These are phyloP conservation scores for Piper longum DNA, from an alignment of 164 flowering plant genomes.

Conservation along the genomic window DNA sequence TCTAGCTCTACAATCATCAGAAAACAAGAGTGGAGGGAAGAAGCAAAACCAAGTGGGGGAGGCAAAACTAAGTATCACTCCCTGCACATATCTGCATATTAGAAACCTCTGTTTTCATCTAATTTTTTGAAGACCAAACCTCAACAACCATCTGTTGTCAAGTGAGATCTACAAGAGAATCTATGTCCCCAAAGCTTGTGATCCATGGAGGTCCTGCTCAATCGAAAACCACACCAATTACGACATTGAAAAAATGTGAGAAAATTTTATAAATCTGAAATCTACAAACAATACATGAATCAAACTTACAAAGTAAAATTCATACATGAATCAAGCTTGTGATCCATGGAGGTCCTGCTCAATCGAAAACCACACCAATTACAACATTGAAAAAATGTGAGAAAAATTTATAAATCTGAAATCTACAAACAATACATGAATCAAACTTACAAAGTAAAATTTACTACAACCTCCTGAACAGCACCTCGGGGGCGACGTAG, in stretches of 20 bases:
- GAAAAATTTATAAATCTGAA: neutral
- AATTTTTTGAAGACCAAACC: too few species aligned
- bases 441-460: neutral
- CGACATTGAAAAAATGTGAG: neutral
- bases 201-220: constrained; percentile 71
- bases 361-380: neutral
- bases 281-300: neutral
- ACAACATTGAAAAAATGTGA: neutral
- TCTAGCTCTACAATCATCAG: too few species aligned
- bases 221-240: neutral
- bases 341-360: constrained; percentile 71
- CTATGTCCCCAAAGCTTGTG: constrained; percentile 34
- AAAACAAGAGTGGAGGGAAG: too few species aligned
- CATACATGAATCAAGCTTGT: constrained; percentile 25
- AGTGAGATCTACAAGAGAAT: constrained; percentile 9
- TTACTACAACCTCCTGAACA: constrained; percentile 38
- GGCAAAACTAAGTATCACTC: too few species aligned
- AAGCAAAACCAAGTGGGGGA: too few species aligned
- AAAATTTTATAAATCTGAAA: neutral
- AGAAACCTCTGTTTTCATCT: too few species aligned
- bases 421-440: neutral
- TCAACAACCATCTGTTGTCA: constrained; percentile 2
- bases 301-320: neutral
- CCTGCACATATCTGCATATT: too few species aligned
- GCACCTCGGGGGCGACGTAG: constrained; percentile 46